Evolutionary conservation across 371 early-diverging fungal species (phyloP), one percentile per base, ranked within the genome.

Genomic region (Chytridium lagenaria): DNA sequence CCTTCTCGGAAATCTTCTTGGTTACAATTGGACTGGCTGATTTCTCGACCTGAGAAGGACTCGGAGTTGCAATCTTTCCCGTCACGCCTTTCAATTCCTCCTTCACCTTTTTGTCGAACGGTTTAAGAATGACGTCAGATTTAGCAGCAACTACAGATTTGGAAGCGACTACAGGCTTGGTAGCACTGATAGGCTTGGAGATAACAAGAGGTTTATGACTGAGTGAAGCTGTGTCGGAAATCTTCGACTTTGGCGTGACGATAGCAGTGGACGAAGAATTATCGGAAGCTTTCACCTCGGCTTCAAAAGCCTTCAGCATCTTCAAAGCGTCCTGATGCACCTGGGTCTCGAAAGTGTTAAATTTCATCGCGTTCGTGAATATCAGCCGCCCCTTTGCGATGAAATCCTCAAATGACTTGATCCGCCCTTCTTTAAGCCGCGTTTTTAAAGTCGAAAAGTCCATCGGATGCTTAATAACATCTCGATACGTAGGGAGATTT

Each of bases 401-500:
- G 64, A 79, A 76, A 1, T 72, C 77, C 7, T 61, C 85, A 0
- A 89, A 84, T 31, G 75, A 78, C 10, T 80, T 81, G 70, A 92
- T 92, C 68, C 81, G 79, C 30, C 86, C 85, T 0, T 57, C 66
- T 26, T 77, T 83, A 33, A 93, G 70, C 50, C 94, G 94, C 50
- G 83, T 84, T 69, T 92, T 92, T 23, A 96, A 89, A 0, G 98
- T 99, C 26, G 90, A 85, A 30, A 99, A 67, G 77, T 99, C 99
- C 98, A 99, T 99, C 5, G 99, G 99, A 33, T 93, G 77, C 75
- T 94, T 97, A 75, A 99, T 90, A 33, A 96, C 89, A 1, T 88
- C 84, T 23, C 89, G 90, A 84, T 99, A 99, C 73, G 90, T 93
- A 12, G 98, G 98, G 65, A 98, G 92, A 72, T 91, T 90, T 2